phyloP scores from a whole-genome alignment of 2,329 filamentous ascomycete genomes.

The Aspergillus floridensis region DNA sequence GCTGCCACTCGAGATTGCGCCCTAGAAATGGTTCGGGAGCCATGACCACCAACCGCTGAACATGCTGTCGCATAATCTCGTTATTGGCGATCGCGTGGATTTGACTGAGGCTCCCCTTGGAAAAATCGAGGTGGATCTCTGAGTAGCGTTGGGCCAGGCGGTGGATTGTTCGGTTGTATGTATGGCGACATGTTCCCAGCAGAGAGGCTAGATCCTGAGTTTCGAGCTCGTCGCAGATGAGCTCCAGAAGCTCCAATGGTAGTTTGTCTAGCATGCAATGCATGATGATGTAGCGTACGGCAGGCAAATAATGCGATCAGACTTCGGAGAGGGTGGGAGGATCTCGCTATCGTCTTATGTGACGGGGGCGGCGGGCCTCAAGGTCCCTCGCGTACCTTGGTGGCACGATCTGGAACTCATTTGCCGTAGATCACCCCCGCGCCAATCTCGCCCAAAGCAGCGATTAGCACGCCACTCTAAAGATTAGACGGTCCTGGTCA shows the following conservation, averaged over 20 bases:
- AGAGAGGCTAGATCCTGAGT: conserved; percentile 13
- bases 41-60: conserved; percentile 13
- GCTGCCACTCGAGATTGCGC: conserved; percentile 7
- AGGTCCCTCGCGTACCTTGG: not conserved
- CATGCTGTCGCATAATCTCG: conserved; percentile 7
- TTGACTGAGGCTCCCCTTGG: conserved; percentile 8
- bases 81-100: conserved; percentile 13
- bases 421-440: not conserved
- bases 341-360: not conserved
- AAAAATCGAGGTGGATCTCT: conserved; percentile 13
- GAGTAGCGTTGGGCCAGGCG: conserved; percentile 13
- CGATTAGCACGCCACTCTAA: too few species aligned
- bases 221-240: conserved; percentile 10
- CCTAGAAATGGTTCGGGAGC: conserved; percentile 11
- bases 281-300: not conserved
- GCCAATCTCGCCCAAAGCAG: too few species aligned
- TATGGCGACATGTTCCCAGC: conserved; percentile 9
- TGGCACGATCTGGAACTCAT: not conserved
- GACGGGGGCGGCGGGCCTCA: not conserved
- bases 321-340: not conserved
- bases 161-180: conserved; percentile 7
- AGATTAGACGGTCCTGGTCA: too few species aligned
- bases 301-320: too few species aligned
- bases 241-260: conserved; percentile 11
- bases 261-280: not conserved